Evolutionary conservation across 495 filamentous ascomycete genomes (phyloP).

Genomic region (Thozetella sp.): DNA sequence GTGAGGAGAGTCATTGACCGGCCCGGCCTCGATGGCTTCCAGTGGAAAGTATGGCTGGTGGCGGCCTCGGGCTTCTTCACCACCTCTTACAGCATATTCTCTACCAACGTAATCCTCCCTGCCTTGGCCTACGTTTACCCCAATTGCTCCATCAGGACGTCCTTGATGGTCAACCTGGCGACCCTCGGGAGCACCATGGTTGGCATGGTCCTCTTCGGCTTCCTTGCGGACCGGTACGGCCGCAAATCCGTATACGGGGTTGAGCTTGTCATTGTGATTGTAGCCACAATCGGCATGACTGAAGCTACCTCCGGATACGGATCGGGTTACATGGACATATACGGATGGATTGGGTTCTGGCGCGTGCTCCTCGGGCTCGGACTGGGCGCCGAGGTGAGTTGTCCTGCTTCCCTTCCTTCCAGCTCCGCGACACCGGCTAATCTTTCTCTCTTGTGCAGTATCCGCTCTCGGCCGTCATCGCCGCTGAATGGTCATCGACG

Average conservation of each 20-base stretch:
- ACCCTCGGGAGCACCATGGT: slow-evolving; percentile 60
- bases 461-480: slow-evolving; percentile 56
- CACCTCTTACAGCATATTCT: slow-evolving; percentile 68
- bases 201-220: slow-evolving; percentile 65
- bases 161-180: slow-evolving; percentile 51
- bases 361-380: slow-evolving; percentile 58
- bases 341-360: slow-evolving; percentile 61
- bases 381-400: slow-evolving; percentile 35
- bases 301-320: slow-evolving; percentile 17
- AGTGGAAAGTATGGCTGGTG: slow-evolving; percentile 45
- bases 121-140: slow-evolving; percentile 63
- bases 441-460: slow-evolving; percentile 16
- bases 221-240: slow-evolving; percentile 62
- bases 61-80: slow-evolving; percentile 70
- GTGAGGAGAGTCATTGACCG: slow-evolving; percentile 20
- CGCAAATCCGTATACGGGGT: slow-evolving; percentile 65
- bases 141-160: slow-evolving; percentile 16
- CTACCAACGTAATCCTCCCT: slow-evolving; percentile 61
- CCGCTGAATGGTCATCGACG: slow-evolving; percentile 63
- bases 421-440: too few relatives aligned
- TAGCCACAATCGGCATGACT: slow-evolving; percentile 53
- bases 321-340: slow-evolving; percentile 53
- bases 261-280: slow-evolving; percentile 60
- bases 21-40: slow-evolving; percentile 27
- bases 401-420: neutral